Conservation (phyloP, 2,329 filamentous ascomycete genomes). For the Sporothrix curviconia region DNA sequence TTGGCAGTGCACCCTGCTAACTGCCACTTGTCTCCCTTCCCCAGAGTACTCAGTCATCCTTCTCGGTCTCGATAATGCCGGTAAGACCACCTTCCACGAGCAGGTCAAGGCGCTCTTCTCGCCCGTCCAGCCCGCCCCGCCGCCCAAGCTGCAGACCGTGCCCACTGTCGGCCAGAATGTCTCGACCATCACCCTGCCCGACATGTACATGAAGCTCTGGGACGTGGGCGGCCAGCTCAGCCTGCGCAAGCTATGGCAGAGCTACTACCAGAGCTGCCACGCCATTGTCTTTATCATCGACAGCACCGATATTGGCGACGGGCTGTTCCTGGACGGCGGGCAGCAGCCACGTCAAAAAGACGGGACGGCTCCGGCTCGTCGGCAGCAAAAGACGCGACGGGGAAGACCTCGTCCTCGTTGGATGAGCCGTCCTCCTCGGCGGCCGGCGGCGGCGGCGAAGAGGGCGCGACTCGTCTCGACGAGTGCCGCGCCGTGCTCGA, state of each 20-base stretch:
- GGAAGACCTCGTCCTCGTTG: not conserved
- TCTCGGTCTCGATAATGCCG: constrained; percentile 94
- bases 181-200: constrained; percentile 78
- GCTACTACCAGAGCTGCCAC: constrained; percentile 89
- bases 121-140: constrained; percentile 42
- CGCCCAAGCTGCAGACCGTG: constrained; percentile 74
- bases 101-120: constrained; percentile 88
- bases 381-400: no score
- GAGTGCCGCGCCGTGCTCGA: constrained; percentile 89
- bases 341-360: not conserved
- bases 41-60: constrained; percentile 94
- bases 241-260: constrained; percentile 87
- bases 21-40: no score
- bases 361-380: not conserved
- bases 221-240: constrained; percentile 92
- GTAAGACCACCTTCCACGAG: constrained; percentile 96
- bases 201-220: constrained; percentile 98
- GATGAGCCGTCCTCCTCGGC: not conserved
- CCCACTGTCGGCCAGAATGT: constrained; percentile 98
- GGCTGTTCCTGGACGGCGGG: constrained; percentile 43
- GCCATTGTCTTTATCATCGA: constrained; percentile 98
- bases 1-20: not conserved
- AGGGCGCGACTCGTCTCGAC: constrained; percentile 56
- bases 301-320: constrained; percentile 85
- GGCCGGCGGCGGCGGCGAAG: constrained; percentile 16